These are phyloP conservation scores for Boletus huronensis DNA, from an alignment of 768 basidiomycete species.

Conservation along the genomic window DNA sequence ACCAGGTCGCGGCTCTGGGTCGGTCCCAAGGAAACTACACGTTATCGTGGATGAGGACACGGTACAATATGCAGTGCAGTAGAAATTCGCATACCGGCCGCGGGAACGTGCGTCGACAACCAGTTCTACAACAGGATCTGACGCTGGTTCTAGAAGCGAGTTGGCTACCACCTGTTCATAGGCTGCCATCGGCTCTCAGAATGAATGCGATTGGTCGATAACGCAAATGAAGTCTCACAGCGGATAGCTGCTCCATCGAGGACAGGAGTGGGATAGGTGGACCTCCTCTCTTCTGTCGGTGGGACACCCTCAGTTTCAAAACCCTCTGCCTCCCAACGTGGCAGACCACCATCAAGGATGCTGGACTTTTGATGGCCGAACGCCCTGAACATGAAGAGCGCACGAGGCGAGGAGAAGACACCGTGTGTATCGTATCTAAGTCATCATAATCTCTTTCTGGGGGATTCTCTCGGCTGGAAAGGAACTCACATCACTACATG, in stretches of 20 bases:
- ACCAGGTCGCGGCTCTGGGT: constrained; percentile 86
- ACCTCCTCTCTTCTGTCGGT: constrained; percentile 20
- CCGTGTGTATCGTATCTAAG: constrained; percentile 85
- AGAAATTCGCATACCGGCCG: constrained; percentile 56
- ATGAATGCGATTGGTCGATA: constrained; percentile 31
- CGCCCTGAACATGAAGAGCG: constrained; percentile 90
- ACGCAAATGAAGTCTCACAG: constrained; percentile 32
- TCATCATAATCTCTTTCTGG: constrained; percentile 10
- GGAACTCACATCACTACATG: constrained; percentile 76
- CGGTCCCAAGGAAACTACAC: constrained; percentile 70
- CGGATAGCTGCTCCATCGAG: constrained; percentile 50
- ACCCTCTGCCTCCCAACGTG: constrained; percentile 71
- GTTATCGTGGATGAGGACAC: constrained; percentile 7
- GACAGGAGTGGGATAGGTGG: constrained; percentile 50
- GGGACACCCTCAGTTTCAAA: constrained; percentile 44
- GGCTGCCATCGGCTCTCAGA: constrained; percentile 39
- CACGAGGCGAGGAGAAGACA: constrained; percentile 88
- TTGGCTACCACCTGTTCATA: constrained; percentile 83
- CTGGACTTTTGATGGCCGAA: constrained; percentile 87
- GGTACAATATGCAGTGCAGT: background rate
- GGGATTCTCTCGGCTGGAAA: background rate
- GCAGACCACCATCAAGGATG: constrained; percentile 91
- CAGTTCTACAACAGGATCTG: constrained; percentile 50
- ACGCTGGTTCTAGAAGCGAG: constrained; percentile 44
- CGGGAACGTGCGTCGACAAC: constrained; percentile 85